These are phyloP conservation scores for Aspergillus fumigatus DNA, from an alignment of 2,329 filamentous ascomycete genomes.

Conservation along the genomic window DNA sequence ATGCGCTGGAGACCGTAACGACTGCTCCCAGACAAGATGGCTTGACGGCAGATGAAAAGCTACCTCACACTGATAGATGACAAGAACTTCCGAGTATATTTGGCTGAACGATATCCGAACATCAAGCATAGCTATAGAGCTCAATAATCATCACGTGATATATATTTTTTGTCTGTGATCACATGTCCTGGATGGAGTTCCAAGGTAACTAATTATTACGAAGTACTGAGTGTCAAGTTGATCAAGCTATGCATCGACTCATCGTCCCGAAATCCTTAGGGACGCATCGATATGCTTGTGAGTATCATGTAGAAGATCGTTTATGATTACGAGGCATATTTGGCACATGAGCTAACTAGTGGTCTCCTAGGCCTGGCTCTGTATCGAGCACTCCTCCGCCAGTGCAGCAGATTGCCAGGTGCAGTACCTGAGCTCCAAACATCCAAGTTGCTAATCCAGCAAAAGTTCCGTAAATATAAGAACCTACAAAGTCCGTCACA, in stretches of 20 bases:
- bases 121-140: background rate
- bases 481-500: conserved; percentile 36
- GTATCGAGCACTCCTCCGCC: conserved; percentile 43
- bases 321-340: background rate
- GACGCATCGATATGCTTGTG: conserved; percentile 44
- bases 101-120: background rate
- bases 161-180: background rate
- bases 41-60: background rate
- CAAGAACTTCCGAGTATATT: background rate
- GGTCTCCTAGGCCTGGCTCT: conserved; percentile 37
- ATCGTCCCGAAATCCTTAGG: conserved; percentile 32
- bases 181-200: background rate
- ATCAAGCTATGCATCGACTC: conserved; percentile 33
- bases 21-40: background rate
- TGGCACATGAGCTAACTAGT: conserved; percentile 1
- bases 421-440: conserved; percentile 18
- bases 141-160: background rate
- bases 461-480: conserved; percentile 37
- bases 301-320: conserved; percentile 9
- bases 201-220: background rate
- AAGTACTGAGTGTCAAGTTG: background rate
- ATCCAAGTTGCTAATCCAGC: conserved; percentile 28
- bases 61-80: background rate
- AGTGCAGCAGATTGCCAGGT: conserved; percentile 31
- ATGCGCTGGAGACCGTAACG: background rate